A percentile compares a stretch with the other conserved stretches of the same genome.
Conservation (phyloP, 352 stramenopile species). For the Peronosclerospora sorghi region DNA sequence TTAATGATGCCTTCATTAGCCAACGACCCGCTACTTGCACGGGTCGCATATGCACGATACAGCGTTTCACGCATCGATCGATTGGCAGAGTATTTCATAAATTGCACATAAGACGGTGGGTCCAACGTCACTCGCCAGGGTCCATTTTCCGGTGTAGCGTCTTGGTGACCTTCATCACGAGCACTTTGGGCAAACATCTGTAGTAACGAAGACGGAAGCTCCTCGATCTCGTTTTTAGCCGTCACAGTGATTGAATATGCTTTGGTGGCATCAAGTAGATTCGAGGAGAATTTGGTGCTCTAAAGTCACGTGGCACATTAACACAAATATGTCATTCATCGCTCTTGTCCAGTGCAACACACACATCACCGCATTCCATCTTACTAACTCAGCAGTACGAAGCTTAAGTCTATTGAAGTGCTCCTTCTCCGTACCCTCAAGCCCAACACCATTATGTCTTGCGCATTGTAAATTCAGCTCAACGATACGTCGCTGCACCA, state of each 20-base stretch:
- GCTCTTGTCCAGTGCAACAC: background rate
- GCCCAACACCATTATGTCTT: constrained; percentile 87
- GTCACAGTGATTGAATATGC: constrained; percentile 85
- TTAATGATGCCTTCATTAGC: constrained; percentile 93
- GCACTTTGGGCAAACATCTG: constrained; percentile 87
- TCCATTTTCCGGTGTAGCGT: constrained; percentile 65
- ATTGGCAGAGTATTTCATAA: constrained; percentile 92
- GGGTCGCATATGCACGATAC: constrained; percentile 88
- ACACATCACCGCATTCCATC: background rate
- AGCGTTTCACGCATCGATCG: constrained; percentile 86
- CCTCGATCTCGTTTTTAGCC: constrained; percentile 79
- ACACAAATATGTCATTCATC: background rate
- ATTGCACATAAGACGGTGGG: constrained; percentile 89
- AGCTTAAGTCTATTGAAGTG: constrained; percentile 95
- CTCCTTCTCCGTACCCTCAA: constrained; percentile 86
- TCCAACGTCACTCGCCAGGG: constrained; percentile 94
- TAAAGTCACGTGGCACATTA: constrained; percentile 12
- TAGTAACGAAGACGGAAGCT: constrained; percentile 86
- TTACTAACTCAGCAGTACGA: constrained; percentile 82
- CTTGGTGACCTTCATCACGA: constrained; percentile 41
- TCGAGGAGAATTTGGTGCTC: constrained; percentile 94
- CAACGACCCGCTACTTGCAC: constrained; percentile 76
- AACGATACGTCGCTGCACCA: constrained; percentile 81
- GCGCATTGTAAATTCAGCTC: constrained; percentile 83
- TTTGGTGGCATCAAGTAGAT: constrained; percentile 96